A percentile compares a stretch with the other conserved stretches of the same genome.
Evolutionary conservation across 2,329 filamentous ascomycete species (phyloP).

Genomic region (Sphaerulina vaccinii): DNA sequence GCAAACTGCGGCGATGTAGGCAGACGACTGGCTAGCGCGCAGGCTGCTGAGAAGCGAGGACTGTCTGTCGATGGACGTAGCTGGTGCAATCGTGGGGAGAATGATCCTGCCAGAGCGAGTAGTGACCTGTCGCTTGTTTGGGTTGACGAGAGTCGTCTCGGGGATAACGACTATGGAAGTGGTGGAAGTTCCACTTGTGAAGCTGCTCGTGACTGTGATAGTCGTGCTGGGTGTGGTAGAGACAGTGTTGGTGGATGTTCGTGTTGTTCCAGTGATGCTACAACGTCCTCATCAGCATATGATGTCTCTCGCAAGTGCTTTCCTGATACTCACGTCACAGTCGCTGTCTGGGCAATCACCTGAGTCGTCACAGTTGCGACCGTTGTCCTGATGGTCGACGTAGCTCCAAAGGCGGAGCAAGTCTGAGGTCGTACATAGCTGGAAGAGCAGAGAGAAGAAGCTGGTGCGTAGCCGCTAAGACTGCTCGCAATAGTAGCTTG

Average conservation of each 20-base stretch:
- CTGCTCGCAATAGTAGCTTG: not conserved
- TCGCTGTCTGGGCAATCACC: not conserved
- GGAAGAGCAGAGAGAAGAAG: not conserved
- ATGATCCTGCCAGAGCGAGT: not conserved
- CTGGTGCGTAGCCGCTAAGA: not conserved
- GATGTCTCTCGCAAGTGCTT: not conserved
- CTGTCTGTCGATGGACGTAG: not conserved
- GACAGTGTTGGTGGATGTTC: not conserved
- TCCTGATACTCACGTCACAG: not conserved
- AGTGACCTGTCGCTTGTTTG: not conserved
- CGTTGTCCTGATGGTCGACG: not conserved
- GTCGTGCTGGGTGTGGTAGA: not conserved
- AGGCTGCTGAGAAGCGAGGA: not conserved
- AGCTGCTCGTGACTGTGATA: not conserved
- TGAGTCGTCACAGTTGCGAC: not conserved
- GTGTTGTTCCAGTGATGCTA: not conserved
- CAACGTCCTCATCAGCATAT: not conserved
- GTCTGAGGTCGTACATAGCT: not conserved
- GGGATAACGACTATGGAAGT: not conserved
- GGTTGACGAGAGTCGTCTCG: not conserved
- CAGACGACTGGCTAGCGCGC: not conserved
- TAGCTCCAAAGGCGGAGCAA: not conserved
- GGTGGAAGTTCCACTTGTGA: not conserved
- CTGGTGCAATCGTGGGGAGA: not conserved
- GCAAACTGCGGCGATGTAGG: not conserved